Percentiles rank a stretch among this genome's conserved stretches.
phyloP scores from a whole-genome alignment of 2,329 filamentous ascomycete genomes.

The Aspergillus sp. region DNA sequence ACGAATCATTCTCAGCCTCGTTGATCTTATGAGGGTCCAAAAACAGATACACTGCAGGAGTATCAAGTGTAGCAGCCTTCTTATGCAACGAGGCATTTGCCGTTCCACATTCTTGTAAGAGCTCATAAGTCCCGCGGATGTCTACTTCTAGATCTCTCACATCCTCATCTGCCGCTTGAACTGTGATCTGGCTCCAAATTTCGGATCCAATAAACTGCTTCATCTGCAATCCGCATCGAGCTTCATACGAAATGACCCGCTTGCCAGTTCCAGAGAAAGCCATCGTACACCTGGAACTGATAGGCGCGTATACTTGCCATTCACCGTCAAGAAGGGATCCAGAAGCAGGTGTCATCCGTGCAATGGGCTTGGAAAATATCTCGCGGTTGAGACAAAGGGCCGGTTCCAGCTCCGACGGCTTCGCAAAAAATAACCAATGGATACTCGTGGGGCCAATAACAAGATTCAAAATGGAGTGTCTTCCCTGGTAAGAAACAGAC shows the following conservation, averaged over 20 bases:
- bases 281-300: slow-evolving; percentile 29
- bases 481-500: slow-evolving; percentile 25
- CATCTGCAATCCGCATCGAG: slow-evolving; percentile 33
- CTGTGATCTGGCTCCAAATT: slow-evolving; percentile 38
- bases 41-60: slow-evolving; percentile 48
- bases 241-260: slow-evolving; percentile 33
- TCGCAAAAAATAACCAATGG: slow-evolving; percentile 46
- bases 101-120: slow-evolving; percentile 52
- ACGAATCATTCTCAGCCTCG: slow-evolving; percentile 43
- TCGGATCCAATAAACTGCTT: slow-evolving; percentile 33
- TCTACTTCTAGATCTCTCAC: slow-evolving; percentile 26
- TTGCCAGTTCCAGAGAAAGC: slow-evolving; percentile 29
- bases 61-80: slow-evolving; percentile 16
- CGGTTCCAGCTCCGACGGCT: slow-evolving; percentile 32
- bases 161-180: slow-evolving; percentile 29
- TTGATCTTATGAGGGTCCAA: slow-evolving; percentile 49
- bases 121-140: slow-evolving; percentile 46
- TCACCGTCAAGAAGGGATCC: slow-evolving; percentile 29
- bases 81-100: slow-evolving; percentile 51
- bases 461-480: slow-evolving; percentile 18
- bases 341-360: slow-evolving; percentile 36
- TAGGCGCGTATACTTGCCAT: slow-evolving; percentile 42
- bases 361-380: slow-evolving; percentile 41
- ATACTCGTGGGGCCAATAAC: slow-evolving; percentile 18
- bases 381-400: slow-evolving; percentile 36